Base-by-base conservation (phyloP, 2,329 filamentous ascomycete genomes). In the Samsoniella hepiali region DNA sequence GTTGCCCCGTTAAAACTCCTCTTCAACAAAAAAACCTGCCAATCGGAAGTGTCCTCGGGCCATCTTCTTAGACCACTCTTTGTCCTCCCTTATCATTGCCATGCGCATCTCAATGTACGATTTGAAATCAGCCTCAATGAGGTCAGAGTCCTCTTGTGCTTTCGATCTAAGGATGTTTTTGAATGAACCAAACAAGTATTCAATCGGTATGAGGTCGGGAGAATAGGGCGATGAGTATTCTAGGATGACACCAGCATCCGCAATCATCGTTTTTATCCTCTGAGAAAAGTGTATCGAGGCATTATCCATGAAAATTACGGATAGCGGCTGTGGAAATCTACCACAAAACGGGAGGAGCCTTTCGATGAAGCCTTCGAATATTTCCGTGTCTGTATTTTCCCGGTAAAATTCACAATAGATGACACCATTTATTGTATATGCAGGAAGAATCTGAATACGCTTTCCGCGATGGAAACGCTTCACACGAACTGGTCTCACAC, bases 181-280 rank as follows among this genome's bases (percentile, higher is more conserved):
- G 45, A 49, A 27, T 22, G 45, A 49, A 27, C 45, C 45, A 27
- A 49, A 49, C 5, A 49, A 29, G 27, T 49, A 49, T 49, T 49
- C 45, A 29, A 49, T 49, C 8, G 45, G 45, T 49, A 31, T 42
- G 38, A 42, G 38, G 11, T 42, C 32, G 49, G 49, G 49, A 27
- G 49, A 53, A 31, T 53, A 53, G 8, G 49, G 49, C 11, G 31
- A 29, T 29, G 49, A 53, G 49, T 53, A 53, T 34, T 53, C 49
- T 34, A 53, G 31, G 27, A 53, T 53, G 5, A 53, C 49, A 13
- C 49, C 53, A 47, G 38, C 38, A 44, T 47, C 31, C 27, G 40
- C 55, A 58, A 58, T 58, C 40, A 58, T 44, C 40, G 38, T 58
- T 42, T 45, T 36, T 34, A 58, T 44, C 29, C 55, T 47, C 55